Percentiles rank a stretch among this genome's conserved stretches.
Conservation (phyloP, 306 rosid genomes). For the Glycine tomentella region DNA sequence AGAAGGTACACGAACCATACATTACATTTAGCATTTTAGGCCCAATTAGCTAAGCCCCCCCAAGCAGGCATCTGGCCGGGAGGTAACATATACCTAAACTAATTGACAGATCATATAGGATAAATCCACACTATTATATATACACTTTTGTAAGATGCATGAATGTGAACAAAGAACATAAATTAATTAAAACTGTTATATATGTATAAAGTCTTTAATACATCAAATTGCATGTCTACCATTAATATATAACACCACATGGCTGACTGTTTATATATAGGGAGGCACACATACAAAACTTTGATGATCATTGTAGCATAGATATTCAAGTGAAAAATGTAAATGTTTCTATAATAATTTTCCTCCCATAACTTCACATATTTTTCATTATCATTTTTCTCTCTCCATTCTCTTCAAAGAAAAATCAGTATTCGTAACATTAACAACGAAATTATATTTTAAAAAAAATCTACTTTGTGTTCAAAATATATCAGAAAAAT, state of each 20-base stretch:
- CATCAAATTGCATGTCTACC: neutral
- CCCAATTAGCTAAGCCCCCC: constrained; percentile 37
- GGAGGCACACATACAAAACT: neutral
- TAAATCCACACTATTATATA: neutral
- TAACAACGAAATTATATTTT: no score
- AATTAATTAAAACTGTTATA: constrained; percentile 2
- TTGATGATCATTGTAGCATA: neutral
- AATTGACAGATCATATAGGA: neutral
- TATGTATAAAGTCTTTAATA: neutral
- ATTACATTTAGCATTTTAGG: neutral
- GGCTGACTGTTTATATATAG: neutral
- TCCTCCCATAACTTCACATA: neutral
- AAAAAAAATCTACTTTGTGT: no score
- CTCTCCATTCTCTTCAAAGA: neutral
- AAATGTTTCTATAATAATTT: neutral
- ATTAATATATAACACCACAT: neutral
- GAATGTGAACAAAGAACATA: constrained; percentile 19
- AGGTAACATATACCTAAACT: constrained; percentile 21
- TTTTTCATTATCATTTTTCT: neutral
- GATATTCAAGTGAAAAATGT: neutral
- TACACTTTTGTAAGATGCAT: constrained; percentile 32
- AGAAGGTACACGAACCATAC: neutral
- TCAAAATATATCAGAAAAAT: no score
- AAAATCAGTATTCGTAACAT: no score
- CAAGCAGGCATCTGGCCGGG: neutral